Evolutionary conservation across 2,329 filamentous ascomycete species (phyloP).

Genomic region (Claviceps lovelessii): DNA sequence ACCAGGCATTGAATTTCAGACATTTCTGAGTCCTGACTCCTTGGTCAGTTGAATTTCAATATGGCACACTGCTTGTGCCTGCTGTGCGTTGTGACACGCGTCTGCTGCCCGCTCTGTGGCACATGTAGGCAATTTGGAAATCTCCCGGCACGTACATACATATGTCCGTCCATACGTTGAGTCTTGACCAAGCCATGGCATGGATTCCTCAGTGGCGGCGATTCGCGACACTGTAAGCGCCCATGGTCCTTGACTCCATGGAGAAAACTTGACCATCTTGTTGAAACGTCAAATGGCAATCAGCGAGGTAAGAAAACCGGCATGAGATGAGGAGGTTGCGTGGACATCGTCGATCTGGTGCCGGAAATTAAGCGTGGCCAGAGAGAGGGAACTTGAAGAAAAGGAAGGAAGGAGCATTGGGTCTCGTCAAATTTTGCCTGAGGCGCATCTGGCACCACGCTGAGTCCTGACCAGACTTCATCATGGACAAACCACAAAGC

Average conservation of each 20-base stretch:
- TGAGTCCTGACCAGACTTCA: neutral
- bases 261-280: neutral
- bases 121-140: neutral
- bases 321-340: neutral
- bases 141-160: neutral
- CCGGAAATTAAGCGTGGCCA: neutral
- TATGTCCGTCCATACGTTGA: too few relatives aligned
- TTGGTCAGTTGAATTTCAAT: neutral
- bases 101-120: neutral
- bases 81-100: neutral
- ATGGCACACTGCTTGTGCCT: constrained; percentile 1
- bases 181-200: neutral
- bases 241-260: neutral
- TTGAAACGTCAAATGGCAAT: neutral
- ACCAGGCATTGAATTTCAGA: neutral
- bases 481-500: neutral
- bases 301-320: neutral
- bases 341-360: neutral
- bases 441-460: neutral
- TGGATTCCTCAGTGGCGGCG: too few relatives aligned
- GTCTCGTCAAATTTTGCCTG: neutral
- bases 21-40: neutral
- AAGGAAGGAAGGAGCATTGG: neutral
- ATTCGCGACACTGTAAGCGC: neutral
- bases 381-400: neutral